Evolutionary conservation across 179 eudicot genomes (phyloP).

Genomic region (Spinacia oleracea): DNA sequence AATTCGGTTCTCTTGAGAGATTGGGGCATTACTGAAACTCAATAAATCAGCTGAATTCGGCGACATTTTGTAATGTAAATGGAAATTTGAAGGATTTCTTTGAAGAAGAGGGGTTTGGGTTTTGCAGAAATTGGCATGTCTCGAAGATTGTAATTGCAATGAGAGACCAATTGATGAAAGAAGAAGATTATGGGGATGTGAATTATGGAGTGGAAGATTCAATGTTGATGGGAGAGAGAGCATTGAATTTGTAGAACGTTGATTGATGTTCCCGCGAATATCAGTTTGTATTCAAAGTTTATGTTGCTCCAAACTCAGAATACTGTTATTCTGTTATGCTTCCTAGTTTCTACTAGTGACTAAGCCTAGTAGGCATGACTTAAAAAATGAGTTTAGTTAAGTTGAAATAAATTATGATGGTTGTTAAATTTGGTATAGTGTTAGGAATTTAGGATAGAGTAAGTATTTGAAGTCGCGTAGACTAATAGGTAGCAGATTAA

Average conservation of each 20-base stretch:
- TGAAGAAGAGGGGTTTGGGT: conserved; percentile 3
- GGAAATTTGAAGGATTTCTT: not conserved
- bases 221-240: conserved; percentile 16
- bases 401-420: no score
- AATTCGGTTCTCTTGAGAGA: conserved; percentile 10
- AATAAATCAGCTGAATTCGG: not conserved
- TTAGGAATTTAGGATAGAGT: no score
- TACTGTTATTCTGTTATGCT: not conserved
- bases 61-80: not conserved
- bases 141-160: conserved; percentile 5
- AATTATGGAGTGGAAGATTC: conserved; percentile 11
- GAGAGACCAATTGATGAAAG: conserved; percentile 7
- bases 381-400: no score
- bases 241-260: conserved; percentile 21
- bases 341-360: not conserved
- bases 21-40: not conserved
- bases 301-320: not conserved
- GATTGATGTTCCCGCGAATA: conserved; percentile 26
- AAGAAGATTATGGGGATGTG: conserved; percentile 18
- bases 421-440: no score
- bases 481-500: no score
- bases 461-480: no score
- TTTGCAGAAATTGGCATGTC: conserved; percentile 8
- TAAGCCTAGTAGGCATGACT: not conserved
- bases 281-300: not conserved